phyloP scores from a whole-genome alignment of 2,329 filamentous ascomycete species.

The Arthroderma uncinatum region DNA sequence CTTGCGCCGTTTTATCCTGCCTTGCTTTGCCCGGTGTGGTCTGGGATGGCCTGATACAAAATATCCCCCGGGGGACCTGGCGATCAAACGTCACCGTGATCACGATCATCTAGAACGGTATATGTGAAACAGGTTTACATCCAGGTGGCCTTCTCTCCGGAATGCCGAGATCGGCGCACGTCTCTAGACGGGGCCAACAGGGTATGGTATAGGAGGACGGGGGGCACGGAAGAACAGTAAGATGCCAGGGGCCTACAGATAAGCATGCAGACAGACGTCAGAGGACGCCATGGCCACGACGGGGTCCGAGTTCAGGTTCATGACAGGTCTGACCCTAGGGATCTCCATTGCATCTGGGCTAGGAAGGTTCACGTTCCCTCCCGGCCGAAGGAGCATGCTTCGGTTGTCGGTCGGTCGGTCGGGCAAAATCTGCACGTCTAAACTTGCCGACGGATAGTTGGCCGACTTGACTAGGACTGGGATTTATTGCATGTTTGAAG shows the following conservation, averaged over 20 bases:
- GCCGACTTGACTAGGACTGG: background rate
- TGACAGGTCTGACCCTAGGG: background rate
- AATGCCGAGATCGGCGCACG: background rate
- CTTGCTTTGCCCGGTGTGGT: too few species aligned
- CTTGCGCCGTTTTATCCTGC: background rate
- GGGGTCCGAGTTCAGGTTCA: background rate
- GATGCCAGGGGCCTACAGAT: background rate
- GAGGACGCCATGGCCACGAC: background rate
- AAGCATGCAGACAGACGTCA: background rate
- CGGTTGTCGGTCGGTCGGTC: background rate
- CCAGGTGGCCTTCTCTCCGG: background rate
- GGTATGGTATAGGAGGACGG: background rate
- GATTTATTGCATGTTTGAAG: background rate
- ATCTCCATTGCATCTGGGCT: background rate
- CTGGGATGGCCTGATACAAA: background rate
- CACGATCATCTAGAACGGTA: background rate
- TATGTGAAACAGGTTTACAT: background rate
- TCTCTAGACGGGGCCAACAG: background rate
- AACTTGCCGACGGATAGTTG: background rate
- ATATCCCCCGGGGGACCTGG: background rate
- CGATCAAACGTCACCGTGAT: background rate
- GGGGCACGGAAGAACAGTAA: too few species aligned
- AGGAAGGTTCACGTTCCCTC: background rate
- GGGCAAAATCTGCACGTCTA: background rate
- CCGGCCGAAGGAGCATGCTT: background rate